Evolutionary conservation across 1,139 yeast genomes (phyloP).

Genomic region (Oligophagozyma castellii): DNA sequence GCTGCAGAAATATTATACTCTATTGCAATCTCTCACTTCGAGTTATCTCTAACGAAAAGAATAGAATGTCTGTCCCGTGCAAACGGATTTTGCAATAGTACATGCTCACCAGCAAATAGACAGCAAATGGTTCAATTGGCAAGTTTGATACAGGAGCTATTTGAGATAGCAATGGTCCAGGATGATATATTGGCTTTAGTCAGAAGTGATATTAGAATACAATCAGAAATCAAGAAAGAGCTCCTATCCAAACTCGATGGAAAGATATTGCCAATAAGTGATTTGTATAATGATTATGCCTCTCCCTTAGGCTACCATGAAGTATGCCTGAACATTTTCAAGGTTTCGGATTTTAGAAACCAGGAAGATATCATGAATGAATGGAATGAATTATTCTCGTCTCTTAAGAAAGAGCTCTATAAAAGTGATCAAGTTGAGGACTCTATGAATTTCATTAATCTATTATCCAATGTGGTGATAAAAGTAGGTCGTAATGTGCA

Average conservation of each 20-base stretch:
- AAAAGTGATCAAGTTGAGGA: slow-evolving; percentile 16
- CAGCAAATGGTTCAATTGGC: slow-evolving; percentile 65
- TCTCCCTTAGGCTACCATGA: slow-evolving; percentile 84
- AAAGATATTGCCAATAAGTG: slow-evolving; percentile 57
- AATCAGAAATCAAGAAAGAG: slow-evolving; percentile 25
- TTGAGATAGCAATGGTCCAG: slow-evolving; percentile 82
- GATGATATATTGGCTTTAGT: slow-evolving; percentile 60
- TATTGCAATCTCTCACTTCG: slow-evolving; percentile 63
- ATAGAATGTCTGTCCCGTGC: slow-evolving; percentile 86
- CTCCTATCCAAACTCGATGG: slow-evolving; percentile 46
- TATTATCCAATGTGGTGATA: slow-evolving; percentile 29
- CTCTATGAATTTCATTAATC: slow-evolving; percentile 24
- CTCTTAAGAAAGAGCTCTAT: slow-evolving; percentile 18
- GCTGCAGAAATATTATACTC: slow-evolving; percentile 75
- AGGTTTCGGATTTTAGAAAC: slow-evolving; percentile 68
- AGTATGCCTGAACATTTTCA: slow-evolving; percentile 63
- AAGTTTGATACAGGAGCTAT: slow-evolving; percentile 58
- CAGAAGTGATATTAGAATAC: slow-evolving; percentile 44
- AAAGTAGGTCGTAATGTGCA: slow-evolving; percentile 36
- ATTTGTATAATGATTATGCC: slow-evolving; percentile 72
- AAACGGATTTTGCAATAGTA: slow-evolving; percentile 81
- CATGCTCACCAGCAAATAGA: slow-evolving; percentile 63
- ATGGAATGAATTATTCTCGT: slow-evolving; percentile 53
- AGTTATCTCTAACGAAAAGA: slow-evolving; percentile 54
- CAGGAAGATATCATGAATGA: slow-evolving; percentile 57